Conservation (phyloP, 345 rosid genomes). For the Balakata baccata region DNA sequence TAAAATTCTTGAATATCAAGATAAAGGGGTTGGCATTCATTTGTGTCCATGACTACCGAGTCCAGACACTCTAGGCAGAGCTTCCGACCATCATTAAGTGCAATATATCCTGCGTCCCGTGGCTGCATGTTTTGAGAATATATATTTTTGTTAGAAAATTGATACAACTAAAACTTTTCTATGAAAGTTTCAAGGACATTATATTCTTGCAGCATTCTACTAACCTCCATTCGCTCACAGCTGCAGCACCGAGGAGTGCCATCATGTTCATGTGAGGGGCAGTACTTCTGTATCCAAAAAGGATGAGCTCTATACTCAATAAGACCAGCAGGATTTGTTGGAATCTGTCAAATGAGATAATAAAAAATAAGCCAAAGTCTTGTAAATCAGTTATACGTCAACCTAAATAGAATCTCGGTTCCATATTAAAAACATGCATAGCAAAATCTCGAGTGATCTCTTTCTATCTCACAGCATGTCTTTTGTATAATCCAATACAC, state of each 20-base stretch:
- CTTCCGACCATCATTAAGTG: constrained; percentile 35
- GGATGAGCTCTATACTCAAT: constrained; percentile 39
- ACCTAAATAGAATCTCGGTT: too few relatives aligned
- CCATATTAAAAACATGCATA: background rate
- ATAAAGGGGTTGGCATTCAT: constrained; percentile 30
- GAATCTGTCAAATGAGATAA: constrained; percentile 33
- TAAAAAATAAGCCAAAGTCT: constrained; percentile 24
- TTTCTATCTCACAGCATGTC: too few relatives aligned
- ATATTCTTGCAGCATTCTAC: constrained; percentile 22
- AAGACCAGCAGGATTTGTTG: constrained; percentile 33
- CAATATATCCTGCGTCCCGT: constrained; percentile 29
- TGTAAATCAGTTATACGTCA: constrained; percentile 11
- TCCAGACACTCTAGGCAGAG: constrained; percentile 39
- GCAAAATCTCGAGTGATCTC: background rate
- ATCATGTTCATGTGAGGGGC: constrained; percentile 37
- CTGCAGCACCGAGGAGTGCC: constrained; percentile 37
- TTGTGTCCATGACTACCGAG: constrained; percentile 33
- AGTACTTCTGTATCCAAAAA: constrained; percentile 37
- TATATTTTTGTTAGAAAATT: background rate
- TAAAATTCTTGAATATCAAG: constrained; percentile 32
- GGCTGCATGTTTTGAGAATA: constrained; percentile 24
- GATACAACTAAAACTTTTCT: background rate
- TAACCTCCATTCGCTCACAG: constrained; percentile 43
- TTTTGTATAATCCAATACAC: too few relatives aligned
- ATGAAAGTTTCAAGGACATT: constrained; percentile 1